Evolutionary conservation across 2,329 filamentous ascomycete genomes (phyloP).

Genomic region (Alternaria novae-zelandiae): DNA sequence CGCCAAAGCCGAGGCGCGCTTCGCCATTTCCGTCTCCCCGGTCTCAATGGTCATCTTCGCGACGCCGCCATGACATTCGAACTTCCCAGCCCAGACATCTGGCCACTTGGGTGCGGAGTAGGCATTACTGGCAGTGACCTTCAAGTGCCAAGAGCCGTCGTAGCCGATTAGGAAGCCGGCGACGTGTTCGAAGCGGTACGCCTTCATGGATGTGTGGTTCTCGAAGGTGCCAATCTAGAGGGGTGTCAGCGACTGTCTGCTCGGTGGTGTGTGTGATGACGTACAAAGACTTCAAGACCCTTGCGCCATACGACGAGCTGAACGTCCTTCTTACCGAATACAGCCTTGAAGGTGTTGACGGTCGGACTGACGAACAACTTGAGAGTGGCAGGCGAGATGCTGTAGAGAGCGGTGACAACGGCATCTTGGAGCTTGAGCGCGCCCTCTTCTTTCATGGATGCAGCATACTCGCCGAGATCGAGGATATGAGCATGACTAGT

Average conservation of each 20-base stretch:
- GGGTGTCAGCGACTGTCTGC: not conserved
- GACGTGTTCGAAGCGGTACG: slow-evolving; percentile 21
- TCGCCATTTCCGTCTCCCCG: slow-evolving; percentile 7
- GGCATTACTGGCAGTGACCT: slow-evolving; percentile 14
- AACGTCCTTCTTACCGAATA: slow-evolving; percentile 15
- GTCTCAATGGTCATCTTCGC: slow-evolving; percentile 21
- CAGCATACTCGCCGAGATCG: slow-evolving; percentile 9
- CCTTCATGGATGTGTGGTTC: slow-evolving; percentile 14
- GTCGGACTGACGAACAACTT: slow-evolving; percentile 17
- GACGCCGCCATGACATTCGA: slow-evolving; percentile 17
- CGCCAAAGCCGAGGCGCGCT: slow-evolving; percentile 11
- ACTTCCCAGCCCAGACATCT: slow-evolving; percentile 25
- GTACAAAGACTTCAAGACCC: slow-evolving; percentile 24
- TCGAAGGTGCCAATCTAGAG: slow-evolving; percentile 20
- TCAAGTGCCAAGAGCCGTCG: slow-evolving; percentile 25
- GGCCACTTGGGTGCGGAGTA: slow-evolving; percentile 20
- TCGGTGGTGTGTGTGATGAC: not conserved
- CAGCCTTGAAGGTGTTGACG: slow-evolving; percentile 18
- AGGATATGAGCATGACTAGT: slow-evolving; percentile 10
- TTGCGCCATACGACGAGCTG: slow-evolving; percentile 30
- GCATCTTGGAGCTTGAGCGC: slow-evolving; percentile 22
- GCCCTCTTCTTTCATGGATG: not conserved
- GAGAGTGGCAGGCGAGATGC: slow-evolving; percentile 5
- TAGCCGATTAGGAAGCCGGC: slow-evolving; percentile 26
- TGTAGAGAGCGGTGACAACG: slow-evolving; percentile 21